Percentiles rank a stretch among this genome's conserved stretches.
Conservation (phyloP, 176 grass and related monocot genomes). For the Aegilops sharonensis region DNA sequence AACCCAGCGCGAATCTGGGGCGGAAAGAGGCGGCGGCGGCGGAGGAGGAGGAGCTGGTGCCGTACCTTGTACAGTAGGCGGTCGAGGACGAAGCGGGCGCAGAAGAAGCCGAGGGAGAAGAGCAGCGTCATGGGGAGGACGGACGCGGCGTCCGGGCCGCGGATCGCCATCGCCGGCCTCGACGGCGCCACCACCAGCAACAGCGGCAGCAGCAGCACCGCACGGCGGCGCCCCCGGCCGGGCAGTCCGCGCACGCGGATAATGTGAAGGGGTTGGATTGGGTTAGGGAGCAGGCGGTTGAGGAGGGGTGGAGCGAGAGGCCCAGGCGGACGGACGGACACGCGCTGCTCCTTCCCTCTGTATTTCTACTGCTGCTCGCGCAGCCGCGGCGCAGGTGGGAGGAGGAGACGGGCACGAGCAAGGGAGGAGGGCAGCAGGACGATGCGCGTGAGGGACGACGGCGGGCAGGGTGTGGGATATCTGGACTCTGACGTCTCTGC, state of each 20-base stretch:
- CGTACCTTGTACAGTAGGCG: constrained; percentile 80
- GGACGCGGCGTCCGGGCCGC: constrained; percentile 19
- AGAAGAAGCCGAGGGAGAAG: constrained; percentile 71
- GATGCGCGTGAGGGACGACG: constrained; percentile 9
- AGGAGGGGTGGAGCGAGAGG: constrained; percentile 7
- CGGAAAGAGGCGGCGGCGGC: background rate
- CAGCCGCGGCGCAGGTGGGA: background rate
- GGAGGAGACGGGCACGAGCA: background rate
- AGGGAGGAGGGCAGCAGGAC: background rate
- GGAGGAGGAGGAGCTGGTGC: background rate
- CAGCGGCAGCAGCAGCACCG: background rate
- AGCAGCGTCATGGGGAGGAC: constrained; percentile 36
- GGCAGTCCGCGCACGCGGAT: constrained; percentile 15
- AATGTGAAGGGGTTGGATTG: constrained; percentile 30
- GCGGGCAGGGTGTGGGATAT: background rate
- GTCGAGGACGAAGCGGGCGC: constrained; percentile 78
- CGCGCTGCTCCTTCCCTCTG: background rate
- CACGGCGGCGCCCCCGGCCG: background rate
- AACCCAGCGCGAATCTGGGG: constrained; percentile 39
- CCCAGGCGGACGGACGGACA: constrained; percentile 1
- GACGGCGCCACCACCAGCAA: background rate
- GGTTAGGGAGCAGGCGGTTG: constrained; percentile 7
- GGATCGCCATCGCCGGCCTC: constrained; percentile 28
- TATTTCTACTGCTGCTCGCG: constrained; percentile 15
- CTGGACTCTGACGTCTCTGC: background rate